phyloP scores from a whole-genome alignment of 129 eudicot species.

The Lactuca saligna region DNA sequence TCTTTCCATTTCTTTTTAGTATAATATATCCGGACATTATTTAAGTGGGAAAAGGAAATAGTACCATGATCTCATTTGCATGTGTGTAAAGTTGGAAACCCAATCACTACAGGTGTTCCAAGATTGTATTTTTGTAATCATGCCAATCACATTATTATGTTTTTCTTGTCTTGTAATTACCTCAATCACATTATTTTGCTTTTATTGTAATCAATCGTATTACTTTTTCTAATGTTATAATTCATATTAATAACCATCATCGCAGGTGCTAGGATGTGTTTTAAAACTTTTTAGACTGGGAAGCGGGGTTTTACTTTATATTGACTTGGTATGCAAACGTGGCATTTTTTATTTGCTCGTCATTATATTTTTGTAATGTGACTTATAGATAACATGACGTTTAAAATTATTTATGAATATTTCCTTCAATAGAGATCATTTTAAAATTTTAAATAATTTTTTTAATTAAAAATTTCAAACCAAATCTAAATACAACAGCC shows the following conservation, averaged over 20 bases:
- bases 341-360: not conserved
- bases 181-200: not conserved
- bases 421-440: too few species aligned
- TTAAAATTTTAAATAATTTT: too few species aligned
- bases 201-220: not conserved
- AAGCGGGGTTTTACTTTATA: not conserved
- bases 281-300: too few species aligned
- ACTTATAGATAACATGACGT: not conserved
- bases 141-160: not conserved
- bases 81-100: not conserved
- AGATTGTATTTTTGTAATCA: constrained; percentile 2
- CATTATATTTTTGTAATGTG: not conserved
- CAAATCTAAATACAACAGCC: too few species aligned
- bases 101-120: not conserved
- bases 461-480: too few species aligned
- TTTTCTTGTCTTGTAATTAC: not conserved
- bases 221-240: too few species aligned
- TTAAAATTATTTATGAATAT: too few species aligned
- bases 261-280: too few species aligned
- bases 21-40: not conserved
- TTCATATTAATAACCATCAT: not conserved
- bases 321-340: not conserved
- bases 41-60: not conserved
- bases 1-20: not conserved
- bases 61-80: not conserved